Conservation (phyloP, 768 basidiomycete species). For the Vararia minispora region DNA sequence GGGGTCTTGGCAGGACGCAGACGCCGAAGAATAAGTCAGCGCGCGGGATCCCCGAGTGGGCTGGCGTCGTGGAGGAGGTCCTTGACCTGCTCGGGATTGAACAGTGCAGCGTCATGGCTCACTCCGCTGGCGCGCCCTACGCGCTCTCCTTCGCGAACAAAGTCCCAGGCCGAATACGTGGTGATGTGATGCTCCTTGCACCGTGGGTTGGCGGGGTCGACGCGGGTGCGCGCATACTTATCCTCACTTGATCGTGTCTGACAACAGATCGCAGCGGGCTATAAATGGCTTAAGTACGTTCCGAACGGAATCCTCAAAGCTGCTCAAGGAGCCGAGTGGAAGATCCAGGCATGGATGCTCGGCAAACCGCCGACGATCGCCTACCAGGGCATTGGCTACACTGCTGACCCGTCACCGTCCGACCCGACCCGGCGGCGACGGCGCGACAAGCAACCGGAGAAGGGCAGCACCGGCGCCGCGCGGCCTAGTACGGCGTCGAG, state of each 20-base stretch:
- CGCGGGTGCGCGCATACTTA: constrained; percentile 45
- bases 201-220: constrained; percentile 96
- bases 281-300: constrained; percentile 96
- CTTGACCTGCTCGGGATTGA: constrained; percentile 69
- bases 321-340: constrained; percentile 96
- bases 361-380: constrained; percentile 86
- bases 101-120: constrained; percentile 84
- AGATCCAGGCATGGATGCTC: constrained; percentile 92
- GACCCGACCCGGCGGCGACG: constrained; percentile 6
- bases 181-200: constrained; percentile 80
- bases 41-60: constrained; percentile 85
- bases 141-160: constrained; percentile 81
- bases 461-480: constrained; percentile 25
- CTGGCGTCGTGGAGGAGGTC: constrained; percentile 81
- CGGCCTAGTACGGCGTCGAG: constrained; percentile 67
- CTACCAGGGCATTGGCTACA: constrained; percentile 81
- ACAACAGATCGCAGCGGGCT: constrained; percentile 42
- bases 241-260: constrained; percentile 6
- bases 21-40: constrained; percentile 50
- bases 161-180: constrained; percentile 62
- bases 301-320: constrained; percentile 89
- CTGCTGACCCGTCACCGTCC: constrained; percentile 20
- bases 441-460: constrained; percentile 9
- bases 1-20: constrained; percentile 89
- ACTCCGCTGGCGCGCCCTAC: constrained; percentile 93